phyloP scores from a whole-genome alignment of 2,329 filamentous ascomycete genomes.

The Colletotrichum sp. region DNA sequence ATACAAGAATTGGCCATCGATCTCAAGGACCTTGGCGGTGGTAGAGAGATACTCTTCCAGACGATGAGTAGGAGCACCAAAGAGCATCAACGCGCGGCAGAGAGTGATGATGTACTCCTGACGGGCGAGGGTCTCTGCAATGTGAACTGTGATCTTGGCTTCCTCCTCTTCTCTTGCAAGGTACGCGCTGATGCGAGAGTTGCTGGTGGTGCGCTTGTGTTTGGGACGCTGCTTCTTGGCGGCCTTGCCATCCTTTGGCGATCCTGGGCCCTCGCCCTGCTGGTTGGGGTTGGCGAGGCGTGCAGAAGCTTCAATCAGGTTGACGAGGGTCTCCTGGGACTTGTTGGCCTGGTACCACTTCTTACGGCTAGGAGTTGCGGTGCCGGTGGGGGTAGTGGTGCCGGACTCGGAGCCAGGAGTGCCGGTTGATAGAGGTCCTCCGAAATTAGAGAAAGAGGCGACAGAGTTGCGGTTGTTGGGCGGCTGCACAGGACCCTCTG shows the following conservation, averaged over 20 bases:
- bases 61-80: conserved; percentile 87
- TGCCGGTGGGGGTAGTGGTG: conserved; percentile 25
- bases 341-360: conserved; percentile 56
- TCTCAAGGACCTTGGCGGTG: conserved; percentile 82
- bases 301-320: conserved; percentile 51
- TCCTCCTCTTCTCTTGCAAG: conserved; percentile 47
- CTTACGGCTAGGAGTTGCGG: conserved; percentile 42
- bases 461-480: conserved; percentile 18
- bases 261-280: conserved; percentile 22
- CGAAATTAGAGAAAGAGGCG: conserved; percentile 32
- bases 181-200: conserved; percentile 39
- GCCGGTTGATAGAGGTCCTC: conserved; percentile 45
- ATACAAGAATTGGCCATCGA: conserved; percentile 88
- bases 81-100: conserved; percentile 84
- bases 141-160: conserved; percentile 51
- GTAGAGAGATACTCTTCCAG: conserved; percentile 89
- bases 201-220: conserved; percentile 41
- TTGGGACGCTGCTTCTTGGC: conserved; percentile 36
- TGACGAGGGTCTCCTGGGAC: conserved; percentile 51
- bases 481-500: conserved; percentile 25
- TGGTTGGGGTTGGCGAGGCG: conserved; percentile 41
- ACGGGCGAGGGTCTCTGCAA: conserved; percentile 73
- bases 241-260: conserved; percentile 17
- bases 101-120: conserved; percentile 85
- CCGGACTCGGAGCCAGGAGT: conserved; percentile 36